Evolutionary conservation across 2,329 filamentous ascomycete genomes (phyloP).

Genomic region (Ceratocystis lukuohia): DNA sequence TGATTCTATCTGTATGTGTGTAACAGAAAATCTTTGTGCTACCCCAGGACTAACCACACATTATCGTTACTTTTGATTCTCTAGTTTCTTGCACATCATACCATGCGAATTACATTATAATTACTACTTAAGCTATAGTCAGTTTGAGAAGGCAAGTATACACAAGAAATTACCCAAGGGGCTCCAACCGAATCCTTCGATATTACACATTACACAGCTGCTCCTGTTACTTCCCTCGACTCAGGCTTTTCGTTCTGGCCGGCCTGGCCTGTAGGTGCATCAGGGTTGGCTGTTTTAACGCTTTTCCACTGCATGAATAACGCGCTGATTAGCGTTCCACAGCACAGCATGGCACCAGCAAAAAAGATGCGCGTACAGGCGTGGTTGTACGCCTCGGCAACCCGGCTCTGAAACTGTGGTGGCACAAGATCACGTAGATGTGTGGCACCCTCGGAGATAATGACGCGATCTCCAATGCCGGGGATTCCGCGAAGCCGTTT

Average conservation of each 20-base stretch:
- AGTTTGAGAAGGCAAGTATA: background rate
- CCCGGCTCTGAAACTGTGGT: constrained; percentile 34
- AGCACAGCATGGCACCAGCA: constrained; percentile 42
- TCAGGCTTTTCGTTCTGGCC: background rate
- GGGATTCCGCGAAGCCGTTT: constrained; percentile 30
- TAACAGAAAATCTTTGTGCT: background rate
- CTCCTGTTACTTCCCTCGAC: background rate
- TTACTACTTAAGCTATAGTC: background rate
- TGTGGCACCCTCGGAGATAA: constrained; percentile 43
- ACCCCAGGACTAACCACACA: background rate
- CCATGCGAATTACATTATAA: background rate
- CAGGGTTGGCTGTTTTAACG: constrained; percentile 40
- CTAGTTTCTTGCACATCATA: background rate
- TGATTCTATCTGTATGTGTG: background rate
- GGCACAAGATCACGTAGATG: constrained; percentile 43
- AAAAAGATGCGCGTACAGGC: constrained; percentile 51
- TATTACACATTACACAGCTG: background rate
- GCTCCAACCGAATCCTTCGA: background rate
- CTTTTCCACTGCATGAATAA: constrained; percentile 52
- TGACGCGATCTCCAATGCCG: constrained; percentile 31
- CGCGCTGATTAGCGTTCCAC: constrained; percentile 43
- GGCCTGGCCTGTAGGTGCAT: constrained; percentile 3
- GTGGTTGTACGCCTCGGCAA: constrained; percentile 52
- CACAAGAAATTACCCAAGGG: background rate
- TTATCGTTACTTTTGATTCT: background rate